Evolutionary conservation across 768 basidiomycete genomes (phyloP).

Genomic region (Suillus weaverae): DNA sequence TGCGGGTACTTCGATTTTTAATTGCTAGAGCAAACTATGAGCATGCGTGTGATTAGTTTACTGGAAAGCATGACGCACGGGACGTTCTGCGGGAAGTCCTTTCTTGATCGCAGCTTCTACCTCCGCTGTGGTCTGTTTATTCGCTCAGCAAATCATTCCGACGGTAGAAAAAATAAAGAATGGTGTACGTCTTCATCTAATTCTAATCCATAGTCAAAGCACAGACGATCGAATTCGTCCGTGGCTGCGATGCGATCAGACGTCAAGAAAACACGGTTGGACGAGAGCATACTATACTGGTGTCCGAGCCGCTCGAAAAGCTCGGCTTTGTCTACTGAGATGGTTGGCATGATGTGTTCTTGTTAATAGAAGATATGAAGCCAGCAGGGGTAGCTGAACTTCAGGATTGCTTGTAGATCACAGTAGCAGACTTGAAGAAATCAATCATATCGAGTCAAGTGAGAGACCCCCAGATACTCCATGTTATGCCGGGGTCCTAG

Average conservation of each 20-base stretch:
- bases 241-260: slow-evolving; percentile 56
- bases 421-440: background rate
- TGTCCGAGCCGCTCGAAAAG: slow-evolving; percentile 85
- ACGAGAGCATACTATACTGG: slow-evolving; percentile 62
- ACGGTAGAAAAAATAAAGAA: background rate
- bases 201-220: slow-evolving; percentile 97
- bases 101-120: slow-evolving; percentile 81
- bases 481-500: background rate
- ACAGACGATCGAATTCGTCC: slow-evolving; percentile 91
- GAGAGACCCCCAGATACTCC: slow-evolving; percentile 22
- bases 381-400: slow-evolving; percentile 1
- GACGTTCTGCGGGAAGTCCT: slow-evolving; percentile 81
- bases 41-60: background rate
- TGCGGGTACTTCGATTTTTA: slow-evolving; percentile 99
- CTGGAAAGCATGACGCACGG: slow-evolving; percentile 43
- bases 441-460: slow-evolving; percentile 12
- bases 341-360: slow-evolving; percentile 74
- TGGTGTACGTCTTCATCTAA: slow-evolving; percentile 91
- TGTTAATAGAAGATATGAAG: background rate
- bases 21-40: slow-evolving; percentile 57
- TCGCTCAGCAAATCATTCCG: slow-evolving; percentile 6
- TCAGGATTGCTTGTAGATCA: background rate
- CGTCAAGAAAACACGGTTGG: background rate
- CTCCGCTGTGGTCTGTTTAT: slow-evolving; percentile 80
- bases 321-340: slow-evolving; percentile 94